phyloP scores from a whole-genome alignment of 1,284 basidiomycete species.

The Trichosporon sp. region DNA sequence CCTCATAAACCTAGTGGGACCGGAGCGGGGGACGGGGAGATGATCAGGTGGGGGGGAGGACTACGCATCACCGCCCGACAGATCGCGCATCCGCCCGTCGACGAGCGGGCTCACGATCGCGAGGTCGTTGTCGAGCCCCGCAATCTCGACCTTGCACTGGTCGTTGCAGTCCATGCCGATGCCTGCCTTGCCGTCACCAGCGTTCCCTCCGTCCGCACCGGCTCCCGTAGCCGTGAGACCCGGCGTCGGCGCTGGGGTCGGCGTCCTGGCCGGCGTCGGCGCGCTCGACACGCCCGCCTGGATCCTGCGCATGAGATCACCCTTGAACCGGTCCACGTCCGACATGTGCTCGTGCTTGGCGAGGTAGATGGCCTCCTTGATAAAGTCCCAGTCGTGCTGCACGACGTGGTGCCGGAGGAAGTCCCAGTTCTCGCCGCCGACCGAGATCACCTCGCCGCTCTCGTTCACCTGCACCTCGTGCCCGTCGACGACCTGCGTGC shows the following conservation, averaged over 20 bases:
- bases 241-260: not conserved
- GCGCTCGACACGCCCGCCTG: constrained; percentile 22
- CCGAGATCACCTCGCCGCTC: no score
- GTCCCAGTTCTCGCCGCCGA: not conserved
- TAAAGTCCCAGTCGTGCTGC: constrained; percentile 50
- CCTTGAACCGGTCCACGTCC: constrained; percentile 66
- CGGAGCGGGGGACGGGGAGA: no score
- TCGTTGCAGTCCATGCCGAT: constrained; percentile 31
- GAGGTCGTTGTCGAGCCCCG: constrained; percentile 55
- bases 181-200: not conserved
- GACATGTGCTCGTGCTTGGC: constrained; percentile 71
- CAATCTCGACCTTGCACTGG: constrained; percentile 33
- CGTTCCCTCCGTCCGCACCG: not conserved
- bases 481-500: not conserved
- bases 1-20: no score
- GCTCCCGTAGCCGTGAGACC: not conserved
- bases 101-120: constrained; percentile 63
- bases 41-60: no score
- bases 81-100: constrained; percentile 68
- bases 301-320: constrained; percentile 36
- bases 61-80: constrained; percentile 36
- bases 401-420: constrained; percentile 46
- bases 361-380: constrained; percentile 61
- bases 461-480: not conserved
- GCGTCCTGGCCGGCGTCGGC: not conserved